Base-by-base conservation (phyloP, 2,329 filamentous ascomycete species). In the Fusarium redolens region DNA sequence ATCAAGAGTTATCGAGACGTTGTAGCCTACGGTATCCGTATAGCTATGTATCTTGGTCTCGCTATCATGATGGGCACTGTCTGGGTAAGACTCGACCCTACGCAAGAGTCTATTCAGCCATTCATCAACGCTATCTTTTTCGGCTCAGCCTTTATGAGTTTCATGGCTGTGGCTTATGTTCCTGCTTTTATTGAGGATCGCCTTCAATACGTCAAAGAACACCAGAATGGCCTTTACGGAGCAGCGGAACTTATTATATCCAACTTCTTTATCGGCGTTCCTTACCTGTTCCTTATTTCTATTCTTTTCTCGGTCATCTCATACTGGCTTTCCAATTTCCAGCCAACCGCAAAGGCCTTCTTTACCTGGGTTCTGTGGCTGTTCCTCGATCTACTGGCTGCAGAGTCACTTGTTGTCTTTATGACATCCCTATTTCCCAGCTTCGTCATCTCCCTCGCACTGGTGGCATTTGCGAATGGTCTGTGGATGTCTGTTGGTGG, bases 61-160 rank as follows among this genome's bases (percentile, higher is more conserved):
- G 93, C 93, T 3, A 89, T 96, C 75, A 92, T 96, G 89, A 95
- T 96, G 92, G 94, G 94, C 9, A 97, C 94, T 0, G 92, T 97
- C 17, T 97, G 93, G 91, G 83, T 97, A 18, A 90, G 94, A 10
- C 85, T 97, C 5, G 83, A 87, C 7, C 86, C 91, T 0, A 83
- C 86, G 0, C 94, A 97, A 79, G 84, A 87, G 62, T 92, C 92
- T 65, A 96, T 97, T 74, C 92, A 94, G 76, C 90, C 93, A 1
- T 93, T 93, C 76, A 94, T 91, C 81, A 97, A 97, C 79, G 92
- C 93, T 52, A 92, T 97, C 57, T 92, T 92, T 85, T 93, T 92
- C 76, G 90, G 92, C 20, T 89, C 87, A 0, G 92, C 92, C 3
- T 93, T 94, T 81, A 93, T 93, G 90, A 92, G 90, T 44, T 93